Evolutionary conservation across 805 yeast genomes (phyloP).

Genomic region (Pichia deserticola): DNA sequence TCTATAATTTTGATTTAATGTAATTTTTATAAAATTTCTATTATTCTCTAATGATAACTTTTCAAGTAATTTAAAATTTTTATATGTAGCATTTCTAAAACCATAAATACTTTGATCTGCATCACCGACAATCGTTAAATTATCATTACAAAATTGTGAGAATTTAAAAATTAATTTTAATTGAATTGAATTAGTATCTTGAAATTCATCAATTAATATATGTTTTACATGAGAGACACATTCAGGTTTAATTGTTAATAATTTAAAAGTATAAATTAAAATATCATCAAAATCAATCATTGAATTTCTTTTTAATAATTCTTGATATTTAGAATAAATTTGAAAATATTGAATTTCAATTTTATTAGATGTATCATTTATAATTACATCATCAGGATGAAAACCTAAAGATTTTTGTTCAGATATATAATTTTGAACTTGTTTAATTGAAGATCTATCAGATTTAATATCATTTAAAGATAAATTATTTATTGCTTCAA

Average conservation of each 20-base stretch:
- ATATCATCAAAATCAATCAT: constrained; percentile 82
- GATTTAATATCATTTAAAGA: constrained; percentile 6
- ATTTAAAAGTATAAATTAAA: constrained; percentile 43
- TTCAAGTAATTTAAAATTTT: constrained; percentile 56
- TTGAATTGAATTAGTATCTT: constrained; percentile 81
- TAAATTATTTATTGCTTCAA: constrained; percentile 13
- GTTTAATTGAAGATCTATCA: constrained; percentile 33
- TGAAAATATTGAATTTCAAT: constrained; percentile 28
- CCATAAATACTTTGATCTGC: constrained; percentile 94
- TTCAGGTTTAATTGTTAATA: constrained; percentile 38
- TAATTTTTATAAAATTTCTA: constrained; percentile 19
- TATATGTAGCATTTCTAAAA: constrained; percentile 71
- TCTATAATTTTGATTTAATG: constrained; percentile 69
- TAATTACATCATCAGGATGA: constrained; percentile 31
- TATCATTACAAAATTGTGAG: constrained; percentile 37
- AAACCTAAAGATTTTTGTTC: constrained; percentile 48
- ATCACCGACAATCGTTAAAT: constrained; percentile 88
- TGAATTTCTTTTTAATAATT: constrained; percentile 32
- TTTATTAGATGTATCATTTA: constrained; percentile 16
- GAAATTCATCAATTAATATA: constrained; percentile 89
- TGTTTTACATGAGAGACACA: constrained; percentile 50
- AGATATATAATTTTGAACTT: constrained; percentile 42
- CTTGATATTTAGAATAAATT: constrained; percentile 50
- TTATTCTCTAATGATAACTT: constrained; percentile 22
- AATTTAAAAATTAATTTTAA: constrained; percentile 55